Percentiles rank a stretch among this genome's conserved stretches.
phyloP scores from a whole-genome alignment of 2,329 filamentous ascomycete species.

The Stagonosporopsis cucurbitacearum region DNA sequence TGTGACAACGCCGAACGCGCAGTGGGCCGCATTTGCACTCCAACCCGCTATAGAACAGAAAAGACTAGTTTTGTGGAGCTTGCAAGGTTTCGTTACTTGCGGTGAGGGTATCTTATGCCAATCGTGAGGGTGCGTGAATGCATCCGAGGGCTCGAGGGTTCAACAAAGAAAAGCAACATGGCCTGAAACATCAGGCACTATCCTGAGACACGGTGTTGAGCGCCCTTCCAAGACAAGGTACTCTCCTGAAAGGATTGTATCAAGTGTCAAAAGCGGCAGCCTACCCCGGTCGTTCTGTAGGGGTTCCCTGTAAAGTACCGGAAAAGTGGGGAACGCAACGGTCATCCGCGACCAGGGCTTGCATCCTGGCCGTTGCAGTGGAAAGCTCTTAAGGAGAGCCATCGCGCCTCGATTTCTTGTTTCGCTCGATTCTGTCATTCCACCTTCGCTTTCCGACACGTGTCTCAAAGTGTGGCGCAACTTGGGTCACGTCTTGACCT shows the following conservation, averaged over 20 bases:
- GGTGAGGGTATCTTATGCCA: conserved; percentile 15
- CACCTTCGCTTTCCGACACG: conserved; percentile 78
- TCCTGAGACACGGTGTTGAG: conserved; percentile 8
- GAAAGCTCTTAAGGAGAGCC: conserved; percentile 47
- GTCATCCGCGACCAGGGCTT: conserved; percentile 36
- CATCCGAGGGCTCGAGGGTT: conserved; percentile 6
- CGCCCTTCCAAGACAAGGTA: conserved; percentile 31
- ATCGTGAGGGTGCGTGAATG: not conserved
- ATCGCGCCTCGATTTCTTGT: conserved; percentile 49
- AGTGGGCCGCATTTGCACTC: not conserved
- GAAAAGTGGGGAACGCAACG: conserved; percentile 42
- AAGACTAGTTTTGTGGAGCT: conserved; percentile 1
- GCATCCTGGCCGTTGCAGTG: conserved; percentile 23
- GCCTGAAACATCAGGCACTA: conserved; percentile 35
- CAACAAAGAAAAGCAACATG: conserved; percentile 9
- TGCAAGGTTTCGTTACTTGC: conserved; percentile 17
- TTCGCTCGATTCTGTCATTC: conserved; percentile 56
- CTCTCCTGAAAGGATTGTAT: conserved; percentile 29
- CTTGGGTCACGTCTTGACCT: conserved; percentile 74
- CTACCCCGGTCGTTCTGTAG: conserved; percentile 41
- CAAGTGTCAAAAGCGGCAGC: conserved; percentile 36
- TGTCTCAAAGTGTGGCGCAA: conserved; percentile 87
- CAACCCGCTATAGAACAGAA: conserved; percentile 5
- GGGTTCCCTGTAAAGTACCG: conserved; percentile 43
- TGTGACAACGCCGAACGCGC: conserved; percentile 4